phyloP scores from a whole-genome alignment of 1,284 basidiomycete species.

The Sanghuangporus baumii region DNA sequence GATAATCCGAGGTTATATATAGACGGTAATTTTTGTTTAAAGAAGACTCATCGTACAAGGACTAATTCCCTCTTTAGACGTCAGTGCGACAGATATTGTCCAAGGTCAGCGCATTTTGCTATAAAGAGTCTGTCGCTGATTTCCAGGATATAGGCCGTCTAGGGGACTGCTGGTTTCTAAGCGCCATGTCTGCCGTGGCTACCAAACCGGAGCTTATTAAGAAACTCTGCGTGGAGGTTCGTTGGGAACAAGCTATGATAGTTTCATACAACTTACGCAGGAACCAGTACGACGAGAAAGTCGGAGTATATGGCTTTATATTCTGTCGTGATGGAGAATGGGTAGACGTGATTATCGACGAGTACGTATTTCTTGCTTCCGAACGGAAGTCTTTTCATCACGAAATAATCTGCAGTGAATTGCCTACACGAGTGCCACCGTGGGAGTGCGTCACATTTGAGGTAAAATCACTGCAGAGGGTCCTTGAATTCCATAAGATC shows the following conservation, averaged over 20 bases:
- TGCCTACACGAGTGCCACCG: constrained; percentile 40
- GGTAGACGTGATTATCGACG: constrained; percentile 39
- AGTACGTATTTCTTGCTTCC: constrained; percentile 29
- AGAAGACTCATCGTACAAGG: neutral
- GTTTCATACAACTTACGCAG: neutral
- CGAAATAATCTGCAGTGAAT: constrained; percentile 26
- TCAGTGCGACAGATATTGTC: constrained; percentile 30
- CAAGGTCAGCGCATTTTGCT: constrained; percentile 28
- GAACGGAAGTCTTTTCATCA: neutral
- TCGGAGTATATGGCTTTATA: constrained; percentile 50
- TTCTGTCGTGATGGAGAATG: constrained; percentile 43
- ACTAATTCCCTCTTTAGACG: constrained; percentile 26
- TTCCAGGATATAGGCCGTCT: constrained; percentile 19
- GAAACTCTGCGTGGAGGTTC: constrained; percentile 44
- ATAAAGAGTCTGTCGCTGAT: neutral
- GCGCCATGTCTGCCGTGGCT: constrained; percentile 38
- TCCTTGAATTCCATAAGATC: neutral
- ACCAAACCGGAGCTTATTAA: constrained; percentile 37
- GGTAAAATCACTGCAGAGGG: neutral
- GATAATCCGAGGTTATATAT: constrained; percentile 39
- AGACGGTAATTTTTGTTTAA: constrained; percentile 28
- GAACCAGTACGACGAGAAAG: constrained; percentile 38
- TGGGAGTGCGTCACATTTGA: constrained; percentile 37
- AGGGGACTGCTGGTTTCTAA: constrained; percentile 48
- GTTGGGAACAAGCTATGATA: constrained; percentile 9